Evolutionary conservation across 2,329 filamentous ascomycete species (phyloP), one percentile per base, ranked within the genome.

Genomic region (Phialophora tarda): DNA sequence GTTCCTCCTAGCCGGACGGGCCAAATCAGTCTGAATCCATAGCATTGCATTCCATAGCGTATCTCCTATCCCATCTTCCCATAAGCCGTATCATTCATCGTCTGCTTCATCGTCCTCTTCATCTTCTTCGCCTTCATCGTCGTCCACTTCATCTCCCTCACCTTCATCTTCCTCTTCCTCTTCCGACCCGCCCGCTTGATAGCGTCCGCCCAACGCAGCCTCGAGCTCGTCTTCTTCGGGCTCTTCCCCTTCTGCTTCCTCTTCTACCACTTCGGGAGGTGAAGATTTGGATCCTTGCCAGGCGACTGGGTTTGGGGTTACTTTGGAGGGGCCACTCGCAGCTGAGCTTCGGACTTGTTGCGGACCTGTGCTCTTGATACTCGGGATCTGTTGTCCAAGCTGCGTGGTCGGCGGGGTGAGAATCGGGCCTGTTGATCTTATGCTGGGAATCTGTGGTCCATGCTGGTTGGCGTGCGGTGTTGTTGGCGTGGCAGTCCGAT

Each of bases 121-220:
- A 2, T 44, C 14, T 7, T 44, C 38, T 3, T 44, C 38, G 3
- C 21, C 48, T 26, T 55, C 28, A 10, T 55, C 53, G 24, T 55
- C 28, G 8, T 55, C 53, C 11, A n/a, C 53, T 17, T 34, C 53
- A 11, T 55, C 53, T 10, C n/a, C 24, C n/a, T 55, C 53, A 17
- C 11, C 26, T 55, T 55, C 53, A n/a, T 8, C 26, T 34, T 55
- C 48, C 14, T 8, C 26, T 34, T 55, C 48, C 14, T 26, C 48
- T 4, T 51, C 48, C 48, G 48, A 59, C 30, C 28, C 26, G 10
- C 24, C n/a, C 28, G 38, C 34, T 23, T 21, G 17, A 58, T 68
- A 71, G n/a, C 61, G 57, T 5, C 68, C 69, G 14, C 66, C 67
- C 41, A 71, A 71, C 2, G 67, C 69, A n/a, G 63, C 67, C 26